Evolutionary conservation across 176 grass and related monocot species (phyloP).

Genomic region (Carex pumila): DNA sequence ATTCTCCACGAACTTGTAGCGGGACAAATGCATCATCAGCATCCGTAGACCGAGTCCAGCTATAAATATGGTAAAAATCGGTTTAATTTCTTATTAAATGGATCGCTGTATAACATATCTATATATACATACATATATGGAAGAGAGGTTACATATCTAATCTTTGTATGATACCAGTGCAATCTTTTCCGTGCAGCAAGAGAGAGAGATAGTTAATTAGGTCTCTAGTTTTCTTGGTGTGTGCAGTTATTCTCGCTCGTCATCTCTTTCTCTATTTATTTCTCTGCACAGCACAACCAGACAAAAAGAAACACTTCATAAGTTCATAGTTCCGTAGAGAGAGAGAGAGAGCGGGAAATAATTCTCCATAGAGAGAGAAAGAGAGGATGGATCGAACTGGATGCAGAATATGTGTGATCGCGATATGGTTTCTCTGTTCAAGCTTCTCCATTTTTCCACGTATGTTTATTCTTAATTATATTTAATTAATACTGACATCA

Average conservation of each 20-base stretch:
- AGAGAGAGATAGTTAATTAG: conserved; percentile 12
- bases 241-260: conserved; percentile 4
- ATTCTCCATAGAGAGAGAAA: not conserved
- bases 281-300: not conserved
- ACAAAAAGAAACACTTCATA: not conserved
- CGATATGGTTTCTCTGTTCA: conserved; percentile 14
- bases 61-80: not conserved
- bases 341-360: not conserved
- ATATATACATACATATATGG: not conserved
- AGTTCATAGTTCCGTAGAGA: not conserved
- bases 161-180: conserved; percentile 8
- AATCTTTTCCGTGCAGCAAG: not conserved
- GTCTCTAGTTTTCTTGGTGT: conserved; percentile 23
- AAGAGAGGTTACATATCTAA: not conserved
- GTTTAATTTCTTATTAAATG: not conserved
- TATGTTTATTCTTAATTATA: not conserved
- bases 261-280: not conserved
- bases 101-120: not conserved
- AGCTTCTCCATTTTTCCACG: conserved; percentile 11
- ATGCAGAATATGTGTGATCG: not conserved
- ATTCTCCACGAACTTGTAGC: not conserved
- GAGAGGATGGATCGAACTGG: conserved; percentile 7
- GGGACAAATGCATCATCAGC: not conserved
- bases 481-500: not conserved
- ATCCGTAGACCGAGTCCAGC: not conserved